Base-by-base conservation (phyloP, 73 alveolate species). In the Stentor coeruleus region DNA sequence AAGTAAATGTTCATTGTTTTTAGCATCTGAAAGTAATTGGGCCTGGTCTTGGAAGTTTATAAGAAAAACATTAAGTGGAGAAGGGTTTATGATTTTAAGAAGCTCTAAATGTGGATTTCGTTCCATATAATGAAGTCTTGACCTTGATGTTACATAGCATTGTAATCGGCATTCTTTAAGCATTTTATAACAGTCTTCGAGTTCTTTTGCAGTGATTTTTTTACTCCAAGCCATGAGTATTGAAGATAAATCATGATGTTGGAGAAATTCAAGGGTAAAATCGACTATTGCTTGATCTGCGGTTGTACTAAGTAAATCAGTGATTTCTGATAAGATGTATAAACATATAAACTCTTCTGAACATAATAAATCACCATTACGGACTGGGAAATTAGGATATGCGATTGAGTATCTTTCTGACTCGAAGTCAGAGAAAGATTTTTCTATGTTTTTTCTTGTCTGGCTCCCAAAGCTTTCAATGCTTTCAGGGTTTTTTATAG, bases 1-100 rank as follows among this genome's bases (percentile, higher is more conserved):
- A n/a, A 57, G 2, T 20, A 31, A 57, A 57, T n/a, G 28, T 57
- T n/a, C 73, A 20, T 57, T n/a, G 73, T 57, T 31, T 57, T 57
- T 57, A n/a, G 28, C 15, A 57, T 31, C 35, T 2, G 15, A 20
- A 31, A 57, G 73, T 20, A 20, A 20, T 20, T 57, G 35, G 0
- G 73, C 15, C 73, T 57, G 73, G 35, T 57, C 73, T 31, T 57
- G 73, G 73, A 57, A 57, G 73, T 57, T 57, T n/a, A 20, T 57
- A 57, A 57, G 28, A 20, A 57, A 57, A 20, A 31, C 35, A 2
- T 31, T 20, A 57, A 57, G 28, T 20, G 15, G 35, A 20, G 15
- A 31, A n/a, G 15, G 73, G 2, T 20, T n/a, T 20, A 20, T n/a
- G 73, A 57, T 31, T 20, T 57, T 57, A n/a, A 57, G 73, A 57